Evolutionary conservation across 2,329 filamentous ascomycete species (phyloP), one percentile per base, ranked within the genome.

Genomic region (Fusarium veterinarium): DNA sequence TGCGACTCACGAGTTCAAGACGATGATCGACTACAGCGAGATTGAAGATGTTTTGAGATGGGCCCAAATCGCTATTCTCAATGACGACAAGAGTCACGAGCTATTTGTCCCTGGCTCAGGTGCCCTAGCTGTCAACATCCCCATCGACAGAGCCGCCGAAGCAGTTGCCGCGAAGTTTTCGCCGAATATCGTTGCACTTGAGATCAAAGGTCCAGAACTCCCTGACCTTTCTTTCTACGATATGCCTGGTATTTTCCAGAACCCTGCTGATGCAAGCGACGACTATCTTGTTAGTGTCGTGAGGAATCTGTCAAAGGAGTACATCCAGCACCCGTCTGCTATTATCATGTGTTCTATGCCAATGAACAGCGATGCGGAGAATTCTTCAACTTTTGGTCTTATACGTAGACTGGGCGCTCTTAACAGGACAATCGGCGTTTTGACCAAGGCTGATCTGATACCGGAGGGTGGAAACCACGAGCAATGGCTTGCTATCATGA

Each of bases 151-250:
- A 12, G 83, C 85, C 1, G 83, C 85, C 5, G 80, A 82, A 5
- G 75, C 80, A 4, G 85, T 86, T 0, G 81, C 89, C 9, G 90
- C 91, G 0, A 90, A 93, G 13, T 97, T 97, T 73, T 94, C 92
- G 0, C 95, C 95, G 0, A 97, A 97, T 72, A 87, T 95, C 0
- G 91, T 97, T 1, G 88, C 91, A 0, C 84, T 97, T 0, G 89
- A 94, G 58, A 94, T 97, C 31, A 90, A 90, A 1, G 92, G 91
- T 0, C 92, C 92, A 0, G 86, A 85, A 0, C 86, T 95, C 0
- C 91, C 93, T 0, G 90, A 93, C 10, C 79, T 97, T 0, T 94
- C 92, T 0, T 97, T 97, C 75, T 95, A 93, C 68, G 95, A 97
- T 68, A 86, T 97, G 1, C 95, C 95, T 0, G 95, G 95, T 0